Evolutionary conservation across 176 grass and related monocot genomes (phyloP).

Genomic region (Rhynchospora tenuis): DNA sequence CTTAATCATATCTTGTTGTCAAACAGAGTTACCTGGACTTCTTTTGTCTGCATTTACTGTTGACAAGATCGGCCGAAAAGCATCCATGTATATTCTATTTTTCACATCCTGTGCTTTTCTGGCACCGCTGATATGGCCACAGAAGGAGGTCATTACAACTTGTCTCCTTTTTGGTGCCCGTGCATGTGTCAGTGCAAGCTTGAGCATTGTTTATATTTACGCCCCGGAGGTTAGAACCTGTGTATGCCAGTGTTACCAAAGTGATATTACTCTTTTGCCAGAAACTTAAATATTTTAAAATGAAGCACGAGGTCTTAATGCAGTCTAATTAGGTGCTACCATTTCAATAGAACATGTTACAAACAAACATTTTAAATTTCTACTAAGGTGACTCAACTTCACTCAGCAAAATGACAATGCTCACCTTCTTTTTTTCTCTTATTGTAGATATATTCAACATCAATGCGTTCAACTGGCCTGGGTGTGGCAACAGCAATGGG

Average conservation of each 20-base stretch:
- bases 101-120: slow-evolving; percentile 42
- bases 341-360: no score
- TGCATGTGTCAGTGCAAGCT: slow-evolving; percentile 39
- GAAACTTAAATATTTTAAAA: no score
- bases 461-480: slow-evolving; percentile 53
- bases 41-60: slow-evolving; percentile 49
- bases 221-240: slow-evolving; percentile 51
- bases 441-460: slow-evolving; percentile 63
- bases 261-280: no score
- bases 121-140: slow-evolving; percentile 38
- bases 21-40: slow-evolving; percentile 62
- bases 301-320: no score
- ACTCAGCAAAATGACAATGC: no score
- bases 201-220: slow-evolving; percentile 42
- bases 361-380: not conserved
- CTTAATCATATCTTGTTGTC: not conserved
- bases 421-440: not conserved
- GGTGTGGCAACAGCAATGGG: slow-evolving; percentile 52
- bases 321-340: no score
- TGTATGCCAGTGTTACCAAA: no score
- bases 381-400: not conserved
- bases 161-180: slow-evolving; percentile 63
- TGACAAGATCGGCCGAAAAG: slow-evolving; percentile 59
- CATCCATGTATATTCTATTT: slow-evolving; percentile 45
- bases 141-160: slow-evolving; percentile 45